Percentiles rank a stretch among this genome's conserved stretches.
phyloP scores from a whole-genome alignment of 2,329 filamentous ascomycete genomes.

The Diaporthe sp. region DNA sequence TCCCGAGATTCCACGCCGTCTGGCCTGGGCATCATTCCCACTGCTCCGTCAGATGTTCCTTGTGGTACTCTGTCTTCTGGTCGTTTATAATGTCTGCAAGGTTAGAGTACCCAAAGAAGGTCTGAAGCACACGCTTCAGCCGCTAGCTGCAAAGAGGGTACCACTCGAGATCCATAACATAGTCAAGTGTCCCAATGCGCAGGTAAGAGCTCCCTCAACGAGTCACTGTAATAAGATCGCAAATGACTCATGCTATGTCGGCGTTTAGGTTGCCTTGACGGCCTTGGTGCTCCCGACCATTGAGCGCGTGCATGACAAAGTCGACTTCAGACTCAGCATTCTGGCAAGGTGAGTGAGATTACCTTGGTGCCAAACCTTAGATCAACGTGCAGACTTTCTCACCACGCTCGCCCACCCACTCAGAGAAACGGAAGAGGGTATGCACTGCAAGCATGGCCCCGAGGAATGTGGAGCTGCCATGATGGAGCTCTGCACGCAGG shows the following conservation, averaged over 20 bases:
- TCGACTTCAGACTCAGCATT: constrained; percentile 4
- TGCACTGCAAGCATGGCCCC: constrained; percentile 1
- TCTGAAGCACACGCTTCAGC: neutral
- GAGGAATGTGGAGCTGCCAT: neutral
- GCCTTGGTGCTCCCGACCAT: constrained; percentile 1
- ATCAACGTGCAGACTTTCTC: neutral
- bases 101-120: neutral
- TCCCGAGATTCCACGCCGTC: neutral
- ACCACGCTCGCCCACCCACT: neutral
- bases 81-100: neutral
- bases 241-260: neutral
- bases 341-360: neutral
- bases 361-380: neutral
- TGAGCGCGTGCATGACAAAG: neutral
- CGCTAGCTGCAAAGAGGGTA: neutral
- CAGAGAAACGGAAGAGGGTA: neutral
- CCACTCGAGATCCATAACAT: neutral
- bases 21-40: neutral
- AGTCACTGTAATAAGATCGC: neutral
- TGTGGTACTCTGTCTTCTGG: neutral
- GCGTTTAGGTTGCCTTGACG: constrained; percentile 4
- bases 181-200: neutral
- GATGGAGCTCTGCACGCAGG: constrained; percentile 1
- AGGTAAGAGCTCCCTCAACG: neutral
- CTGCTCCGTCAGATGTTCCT: neutral